phyloP scores from a whole-genome alignment of 225 moss, liverwort and hornwort species.

The Straminergon stramineum region DNA sequence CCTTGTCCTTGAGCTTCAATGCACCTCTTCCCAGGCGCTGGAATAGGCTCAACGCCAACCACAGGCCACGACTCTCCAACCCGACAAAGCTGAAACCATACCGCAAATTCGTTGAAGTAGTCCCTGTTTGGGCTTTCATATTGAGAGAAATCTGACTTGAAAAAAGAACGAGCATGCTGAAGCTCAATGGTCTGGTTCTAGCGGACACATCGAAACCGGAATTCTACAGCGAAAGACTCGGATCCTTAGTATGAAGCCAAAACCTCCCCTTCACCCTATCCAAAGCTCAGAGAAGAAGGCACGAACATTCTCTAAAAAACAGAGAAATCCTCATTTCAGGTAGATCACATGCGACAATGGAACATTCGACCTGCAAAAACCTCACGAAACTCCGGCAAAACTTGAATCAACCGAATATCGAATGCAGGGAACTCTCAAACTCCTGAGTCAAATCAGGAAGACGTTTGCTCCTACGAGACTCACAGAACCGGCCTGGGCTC shows the following conservation, averaged over 20 bases:
- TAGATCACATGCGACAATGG: neutral
- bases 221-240: too few species aligned
- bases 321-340: rapidly evolving
- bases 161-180: too few species aligned
- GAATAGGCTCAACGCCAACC: neutral
- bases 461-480: rapidly evolving
- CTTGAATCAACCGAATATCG: neutral
- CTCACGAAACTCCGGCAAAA: neutral
- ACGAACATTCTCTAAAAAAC: neutral
- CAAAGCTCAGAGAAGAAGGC: neutral
- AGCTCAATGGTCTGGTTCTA: too few species aligned
- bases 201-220: too few species aligned
- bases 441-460: too few species aligned
- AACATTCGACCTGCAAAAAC: rapidly evolving
- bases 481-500: too few species aligned
- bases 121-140: neutral
- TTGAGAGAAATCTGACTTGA: too few species aligned
- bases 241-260: too few species aligned
- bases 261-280: too few species aligned
- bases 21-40: neutral
- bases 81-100: neutral
- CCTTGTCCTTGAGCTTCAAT: neutral
- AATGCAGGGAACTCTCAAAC: too few species aligned
- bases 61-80: neutral
- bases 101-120: neutral